Base-by-base conservation (phyloP, 108 stramenopile species). In the Skeletonema grethae region DNA sequence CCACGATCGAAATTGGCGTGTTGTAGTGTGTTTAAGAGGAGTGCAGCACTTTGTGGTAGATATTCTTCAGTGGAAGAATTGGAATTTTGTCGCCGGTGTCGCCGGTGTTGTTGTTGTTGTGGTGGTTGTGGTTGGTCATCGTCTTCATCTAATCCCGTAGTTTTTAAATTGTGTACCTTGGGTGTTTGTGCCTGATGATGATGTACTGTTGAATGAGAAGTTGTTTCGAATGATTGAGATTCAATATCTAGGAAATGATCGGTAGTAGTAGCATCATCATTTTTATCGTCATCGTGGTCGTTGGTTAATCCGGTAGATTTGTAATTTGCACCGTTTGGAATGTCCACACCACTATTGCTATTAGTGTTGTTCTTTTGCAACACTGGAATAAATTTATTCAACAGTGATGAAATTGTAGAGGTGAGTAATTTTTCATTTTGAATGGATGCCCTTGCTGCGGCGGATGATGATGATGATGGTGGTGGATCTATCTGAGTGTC, bases 1-100 rank as follows among this genome's bases (percentile, higher is more conserved):
- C 36, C 10, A 8, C 36, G 36, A 38, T 38, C 36, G 9, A 38
- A 38, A 38, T 38, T 38, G 36, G 18, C 64, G 12, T 69, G 41
- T 53, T 72, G 59, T 45, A 80, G 65, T 25, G 62, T 67, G 5
- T 48, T 29, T 9, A 80, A 29, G 13, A 80, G 61, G 2, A 69
- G 53, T 48, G 79, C 79, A 25, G 79, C 79, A 65, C 72, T 80
- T 59, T 73, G 70, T 6, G 79, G 79, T 20, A 80, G 41, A 61
- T 73, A 80, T 32, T 60, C 59, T 3, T 9, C 7, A 1, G 25
- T 24, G 1, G 46, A 48, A 1, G 16, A 20, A 9, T 10, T 38
- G 9, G 36, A 38, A n/a, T 57, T 9, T 11, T 38, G 36, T 11
- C 1, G 36, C 8, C 8, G 32, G 4, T 11, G 36, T 8, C 9